Base-by-base conservation (phyloP, 371 early-diverging fungal genomes). In the Mortierella polycephala region DNA sequence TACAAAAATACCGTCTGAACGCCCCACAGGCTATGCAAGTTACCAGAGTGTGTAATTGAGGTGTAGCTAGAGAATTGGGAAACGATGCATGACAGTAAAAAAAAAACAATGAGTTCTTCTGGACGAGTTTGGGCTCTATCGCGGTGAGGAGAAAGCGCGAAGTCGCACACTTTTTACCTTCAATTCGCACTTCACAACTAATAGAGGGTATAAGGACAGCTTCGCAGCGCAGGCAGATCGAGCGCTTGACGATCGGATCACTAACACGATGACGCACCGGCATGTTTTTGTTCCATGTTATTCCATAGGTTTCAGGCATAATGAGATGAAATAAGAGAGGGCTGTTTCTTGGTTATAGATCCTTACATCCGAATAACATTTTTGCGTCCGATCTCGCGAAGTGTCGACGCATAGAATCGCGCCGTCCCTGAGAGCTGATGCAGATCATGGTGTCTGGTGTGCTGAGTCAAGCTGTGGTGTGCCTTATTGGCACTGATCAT, bases 341-440 rank as follows among this genome's bases (percentile, higher is more conserved):
- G 9, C 1, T 37, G 9, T 30, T 12, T 23, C 12, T 5, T 9
- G 30, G 16, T 7, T 14, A 2, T 41, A 21, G 13, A 11, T 53
- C 42, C 65, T 54, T 72, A 77, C 79, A 77, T 66, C 10, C 79
- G 64, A 23, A 77, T 72, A 8, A 77, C 79, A 41, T 65, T 77
- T 62, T 77, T 77, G 53, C 79, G 72, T 12, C 79, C 79, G 14
- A 77, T 59, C 44, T 77, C 79, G 14, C 72, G 65, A 40, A 77
- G 5, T 4, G 79, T 72, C 1, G 79, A 67, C 10, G 73, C 66
- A 50, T 72, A 77, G 59, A 77, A 77, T 1, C 79, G 68, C 11
- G 72, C 72, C 0, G 58, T 54, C 4, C 79, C 69, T 21, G 79
- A 72, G 50, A 72, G 62, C 5, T 46, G 53, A 20, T 61, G 52